Evolutionary conservation across 108 stramenopile genomes (phyloP).

Genomic region (Seminavis robusta): DNA sequence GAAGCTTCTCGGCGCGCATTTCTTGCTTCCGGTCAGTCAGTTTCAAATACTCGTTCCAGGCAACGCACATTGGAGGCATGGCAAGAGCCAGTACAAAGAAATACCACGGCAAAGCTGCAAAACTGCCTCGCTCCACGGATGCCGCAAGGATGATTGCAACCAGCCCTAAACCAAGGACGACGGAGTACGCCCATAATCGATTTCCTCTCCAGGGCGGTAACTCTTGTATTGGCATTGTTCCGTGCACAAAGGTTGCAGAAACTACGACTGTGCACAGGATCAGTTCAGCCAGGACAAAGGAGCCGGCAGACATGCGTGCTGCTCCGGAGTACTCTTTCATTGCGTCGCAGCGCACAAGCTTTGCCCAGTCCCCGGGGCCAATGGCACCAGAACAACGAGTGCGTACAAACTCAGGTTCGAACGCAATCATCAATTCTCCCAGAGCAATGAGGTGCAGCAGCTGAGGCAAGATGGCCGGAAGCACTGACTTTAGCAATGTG

Average conservation of each 20-base stretch:
- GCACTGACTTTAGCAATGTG: conserved; percentile 45
- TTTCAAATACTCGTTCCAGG: conserved; percentile 61
- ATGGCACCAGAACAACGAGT: conserved; percentile 7
- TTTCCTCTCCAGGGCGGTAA: conserved; percentile 69
- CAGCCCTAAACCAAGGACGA: conserved; percentile 26
- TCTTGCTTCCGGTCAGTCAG: conserved; percentile 41
- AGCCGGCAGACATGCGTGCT: conserved; percentile 44
- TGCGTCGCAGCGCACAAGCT: conserved; percentile 62
- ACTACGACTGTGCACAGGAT: conserved; percentile 48
- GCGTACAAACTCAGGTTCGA: conserved; percentile 29
- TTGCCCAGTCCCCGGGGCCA: conserved; percentile 21
- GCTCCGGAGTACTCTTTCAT: conserved; percentile 55
- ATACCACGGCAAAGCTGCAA: conserved; percentile 61
- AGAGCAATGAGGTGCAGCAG: conserved; percentile 63
- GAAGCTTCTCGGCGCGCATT: conserved; percentile 71
- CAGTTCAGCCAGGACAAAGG: conserved; percentile 51
- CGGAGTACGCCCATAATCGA: conserved; percentile 40
- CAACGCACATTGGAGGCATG: conserved; percentile 57
- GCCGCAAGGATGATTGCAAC: conserved; percentile 20
- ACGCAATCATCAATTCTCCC: conserved; percentile 44
- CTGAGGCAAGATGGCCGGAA: conserved; percentile 62
- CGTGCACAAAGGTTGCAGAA: conserved; percentile 63
- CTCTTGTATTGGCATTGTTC: conserved; percentile 47
- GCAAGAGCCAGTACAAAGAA: conserved; percentile 48
- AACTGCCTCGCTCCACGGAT: conserved; percentile 35